phyloP scores from a whole-genome alignment of 108 stramenopile species.

The Phaeodactylum tricornutum region DNA sequence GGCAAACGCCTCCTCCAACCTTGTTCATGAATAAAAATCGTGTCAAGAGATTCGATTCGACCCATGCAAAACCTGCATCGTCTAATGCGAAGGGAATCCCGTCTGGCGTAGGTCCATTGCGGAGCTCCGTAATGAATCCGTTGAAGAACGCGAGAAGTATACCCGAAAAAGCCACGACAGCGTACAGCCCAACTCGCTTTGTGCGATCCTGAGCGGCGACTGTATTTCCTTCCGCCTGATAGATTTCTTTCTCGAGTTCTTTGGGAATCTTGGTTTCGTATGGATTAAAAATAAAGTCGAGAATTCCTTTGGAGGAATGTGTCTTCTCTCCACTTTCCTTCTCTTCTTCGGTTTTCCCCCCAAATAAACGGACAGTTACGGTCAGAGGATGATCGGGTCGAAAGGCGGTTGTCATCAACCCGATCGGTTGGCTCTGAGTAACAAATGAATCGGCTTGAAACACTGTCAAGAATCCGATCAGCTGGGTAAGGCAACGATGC shows the following conservation, averaged over 20 bases:
- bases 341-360: too few relatives aligned
- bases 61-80: constrained; percentile 69
- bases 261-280: constrained; percentile 46
- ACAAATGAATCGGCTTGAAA: too few relatives aligned
- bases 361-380: too few relatives aligned
- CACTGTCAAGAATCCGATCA: too few relatives aligned
- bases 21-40: constrained; percentile 64
- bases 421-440: too few relatives aligned
- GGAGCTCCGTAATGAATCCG: constrained; percentile 54
- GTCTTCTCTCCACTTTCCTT: too few relatives aligned
- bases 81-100: constrained; percentile 12
- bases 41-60: constrained; percentile 32
- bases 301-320: constrained; percentile 3
- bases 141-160: constrained; percentile 47
- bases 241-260: constrained; percentile 57
- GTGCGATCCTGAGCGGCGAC: constrained; percentile 57
- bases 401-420: too few relatives aligned
- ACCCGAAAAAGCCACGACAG: constrained; percentile 25
- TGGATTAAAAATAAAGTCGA: constrained; percentile 23
- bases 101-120: constrained; percentile 7
- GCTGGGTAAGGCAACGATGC: too few relatives aligned
- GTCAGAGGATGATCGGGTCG: too few relatives aligned
- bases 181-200: constrained; percentile 46
- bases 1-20: constrained; percentile 47
- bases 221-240: constrained; percentile 69